Percentiles rank a stretch among this genome's conserved stretches.
Evolutionary conservation across 176 grass and related monocot species (phyloP).

Genomic region (Hsuehochloa calcarea): DNA sequence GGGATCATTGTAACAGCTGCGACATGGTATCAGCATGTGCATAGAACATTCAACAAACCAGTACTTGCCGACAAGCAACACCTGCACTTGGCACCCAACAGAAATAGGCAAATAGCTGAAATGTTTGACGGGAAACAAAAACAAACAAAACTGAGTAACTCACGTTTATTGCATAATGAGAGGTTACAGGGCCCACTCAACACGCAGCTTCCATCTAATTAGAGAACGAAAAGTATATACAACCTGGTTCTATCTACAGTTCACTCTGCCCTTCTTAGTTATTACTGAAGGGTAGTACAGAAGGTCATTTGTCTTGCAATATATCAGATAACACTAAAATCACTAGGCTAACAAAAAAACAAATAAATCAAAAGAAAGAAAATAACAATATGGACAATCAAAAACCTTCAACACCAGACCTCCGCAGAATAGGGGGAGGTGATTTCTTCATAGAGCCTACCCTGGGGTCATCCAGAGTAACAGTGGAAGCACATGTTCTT

Average conservation of each 20-base stretch:
- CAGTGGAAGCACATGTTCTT: constrained; percentile 52
- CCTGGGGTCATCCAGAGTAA: constrained; percentile 61
- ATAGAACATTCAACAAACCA: constrained; percentile 30
- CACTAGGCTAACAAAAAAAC: constrained; percentile 51
- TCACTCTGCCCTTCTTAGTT: constrained; percentile 39
- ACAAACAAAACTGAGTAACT: constrained; percentile 16
- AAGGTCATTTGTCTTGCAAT: constrained; percentile 45
- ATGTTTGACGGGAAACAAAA: constrained; percentile 29
- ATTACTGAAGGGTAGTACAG: constrained; percentile 41
- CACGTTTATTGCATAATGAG: constrained; percentile 43
- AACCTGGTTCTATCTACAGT: constrained; percentile 75
- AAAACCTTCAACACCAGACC: constrained; percentile 77
- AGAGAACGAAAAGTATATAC: constrained; percentile 63
- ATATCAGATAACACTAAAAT: constrained; percentile 46
- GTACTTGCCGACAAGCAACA: constrained; percentile 24
- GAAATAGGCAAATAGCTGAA: not conserved
- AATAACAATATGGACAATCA: constrained; percentile 68
- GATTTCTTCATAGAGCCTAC: constrained; percentile 54
- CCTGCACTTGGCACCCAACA: not conserved
- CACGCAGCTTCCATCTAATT: constrained; percentile 34
- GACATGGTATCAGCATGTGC: constrained; percentile 26
- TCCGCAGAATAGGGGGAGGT: constrained; percentile 34
- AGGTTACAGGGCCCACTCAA: constrained; percentile 34
- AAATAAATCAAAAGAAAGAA: constrained; percentile 48
- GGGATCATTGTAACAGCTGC: not conserved